These are phyloP conservation scores for Cinnamomum micranthum DNA, from an alignment of 164 flowering plant species.

Conservation along the genomic window DNA sequence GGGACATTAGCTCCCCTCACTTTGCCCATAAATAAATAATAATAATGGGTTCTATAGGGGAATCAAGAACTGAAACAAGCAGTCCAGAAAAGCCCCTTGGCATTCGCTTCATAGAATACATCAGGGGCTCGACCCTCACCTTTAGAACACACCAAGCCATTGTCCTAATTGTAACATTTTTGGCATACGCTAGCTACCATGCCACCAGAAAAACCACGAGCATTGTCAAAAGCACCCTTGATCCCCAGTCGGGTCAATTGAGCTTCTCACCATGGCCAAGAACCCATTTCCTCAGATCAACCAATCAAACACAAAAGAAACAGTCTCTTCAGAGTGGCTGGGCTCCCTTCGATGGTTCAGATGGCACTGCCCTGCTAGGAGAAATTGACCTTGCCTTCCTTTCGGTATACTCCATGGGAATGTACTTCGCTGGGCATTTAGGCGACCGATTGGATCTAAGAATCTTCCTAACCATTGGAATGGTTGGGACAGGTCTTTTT, in stretches of 20 bases:
- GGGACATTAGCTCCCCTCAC: not conserved
- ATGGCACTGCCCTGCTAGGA: conserved; percentile 76
- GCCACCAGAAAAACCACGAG: conserved; percentile 82
- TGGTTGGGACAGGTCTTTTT: conserved; percentile 88
- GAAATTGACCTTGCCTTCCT: conserved; percentile 85
- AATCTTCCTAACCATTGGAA: conserved; percentile 71
- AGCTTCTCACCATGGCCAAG: conserved; percentile 27
- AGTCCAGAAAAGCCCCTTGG: conserved; percentile 47
- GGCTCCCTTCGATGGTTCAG: conserved; percentile 79
- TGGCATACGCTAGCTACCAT: conserved; percentile 79
- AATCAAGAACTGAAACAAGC: conserved; percentile 11
- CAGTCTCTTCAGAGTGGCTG: conserved; percentile 46
- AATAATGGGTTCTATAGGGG: conserved; percentile 28
- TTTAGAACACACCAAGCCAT: conserved; percentile 64
- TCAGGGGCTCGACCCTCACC: conserved; percentile 35
- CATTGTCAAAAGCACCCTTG: conserved; percentile 80
- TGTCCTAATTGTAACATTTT: conserved; percentile 71
- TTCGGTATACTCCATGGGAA: conserved; percentile 63
- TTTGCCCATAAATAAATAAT: not conserved
- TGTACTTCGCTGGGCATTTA: conserved; percentile 83
- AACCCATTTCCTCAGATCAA: conserved; percentile 13
- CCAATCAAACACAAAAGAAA: conserved; percentile 8
- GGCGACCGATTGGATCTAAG: conserved; percentile 81
- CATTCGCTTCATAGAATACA: conserved; percentile 43
- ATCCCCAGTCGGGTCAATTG: conserved; percentile 49